Percentiles rank a stretch among this genome's conserved stretches.
Evolutionary conservation across 179 eudicot genomes (phyloP).

Genomic region (Vitellaria paradoxa): DNA sequence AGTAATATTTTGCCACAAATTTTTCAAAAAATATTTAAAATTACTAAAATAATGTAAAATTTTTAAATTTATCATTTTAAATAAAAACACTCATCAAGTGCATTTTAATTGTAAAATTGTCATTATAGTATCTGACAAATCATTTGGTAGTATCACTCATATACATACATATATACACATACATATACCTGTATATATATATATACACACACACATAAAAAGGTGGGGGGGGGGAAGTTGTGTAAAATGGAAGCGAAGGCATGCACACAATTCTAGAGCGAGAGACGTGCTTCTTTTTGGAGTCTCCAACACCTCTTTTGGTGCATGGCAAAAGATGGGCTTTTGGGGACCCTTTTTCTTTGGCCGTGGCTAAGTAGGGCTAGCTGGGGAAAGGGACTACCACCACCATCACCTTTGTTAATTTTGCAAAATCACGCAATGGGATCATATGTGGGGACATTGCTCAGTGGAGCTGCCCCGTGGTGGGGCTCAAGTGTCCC

Average conservation of each 20-base stretch:
- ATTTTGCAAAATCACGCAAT: conserved; percentile 40
- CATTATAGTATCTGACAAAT: too few relatives aligned
- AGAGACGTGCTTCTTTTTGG: conserved; percentile 12
- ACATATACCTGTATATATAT: too few relatives aligned
- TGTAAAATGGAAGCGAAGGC: conserved; percentile 40
- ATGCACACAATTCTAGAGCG: conserved; percentile 16
- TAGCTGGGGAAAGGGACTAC: conserved; percentile 28
- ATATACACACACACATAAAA: too few relatives aligned
- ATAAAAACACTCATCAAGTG: too few relatives aligned
- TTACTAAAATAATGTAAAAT: too few relatives aligned
- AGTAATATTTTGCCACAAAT: too few relatives aligned
- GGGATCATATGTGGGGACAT: conserved; percentile 21
- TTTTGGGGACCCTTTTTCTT: background rate
- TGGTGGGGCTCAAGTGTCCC: conserved; percentile 19
- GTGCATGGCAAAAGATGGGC: conserved; percentile 30
- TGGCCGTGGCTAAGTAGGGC: conserved; percentile 4
- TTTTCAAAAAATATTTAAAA: too few relatives aligned
- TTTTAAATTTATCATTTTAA: too few relatives aligned
- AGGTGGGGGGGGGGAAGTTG: conserved; percentile 11
- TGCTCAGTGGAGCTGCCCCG: conserved; percentile 28
- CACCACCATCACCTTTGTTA: conserved; percentile 16
- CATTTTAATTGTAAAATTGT: too few relatives aligned
- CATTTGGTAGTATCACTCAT: too few relatives aligned
- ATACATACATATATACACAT: too few relatives aligned
- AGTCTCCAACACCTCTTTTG: conserved; percentile 16